These are phyloP conservation scores for Alternaria gansuensis DNA, from an alignment of 2,329 filamentous ascomycete species.

Conservation along the genomic window DNA sequence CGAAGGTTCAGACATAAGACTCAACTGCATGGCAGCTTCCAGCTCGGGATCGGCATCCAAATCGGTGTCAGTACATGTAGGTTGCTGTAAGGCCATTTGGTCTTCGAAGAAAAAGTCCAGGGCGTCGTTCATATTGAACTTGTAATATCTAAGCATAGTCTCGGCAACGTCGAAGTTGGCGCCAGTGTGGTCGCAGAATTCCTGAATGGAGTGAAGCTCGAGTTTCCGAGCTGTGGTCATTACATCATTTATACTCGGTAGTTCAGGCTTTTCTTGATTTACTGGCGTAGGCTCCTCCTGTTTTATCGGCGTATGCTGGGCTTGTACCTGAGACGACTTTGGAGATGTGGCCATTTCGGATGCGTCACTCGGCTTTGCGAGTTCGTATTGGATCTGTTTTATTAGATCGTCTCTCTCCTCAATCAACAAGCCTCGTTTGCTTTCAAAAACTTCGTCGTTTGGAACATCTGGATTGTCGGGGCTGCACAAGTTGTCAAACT, in stretches of 20 bases:
- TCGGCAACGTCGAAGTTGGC: background rate
- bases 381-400: slow-evolving; percentile 10
- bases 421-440: background rate
- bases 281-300: background rate
- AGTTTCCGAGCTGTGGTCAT: background rate
- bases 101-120: slow-evolving; percentile 1
- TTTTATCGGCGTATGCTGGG: background rate
- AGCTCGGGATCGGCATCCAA: background rate
- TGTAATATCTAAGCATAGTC: background rate
- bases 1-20: background rate
- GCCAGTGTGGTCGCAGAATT: background rate
- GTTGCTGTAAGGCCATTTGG: background rate
- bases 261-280: background rate
- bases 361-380: background rate
- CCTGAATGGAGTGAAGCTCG: background rate
- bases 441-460: background rate
- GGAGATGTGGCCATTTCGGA: background rate
- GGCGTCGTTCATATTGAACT: slow-evolving; percentile 4
- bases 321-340: background rate
- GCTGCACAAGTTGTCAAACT: background rate
- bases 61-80: too few species aligned
- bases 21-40: background rate
- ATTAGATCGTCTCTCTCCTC: slow-evolving; percentile 4
- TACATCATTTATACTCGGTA: background rate
- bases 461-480: background rate